Conservation (phyloP, 2,329 filamentous ascomycete genomes). For the Cladosporium sp. region DNA sequence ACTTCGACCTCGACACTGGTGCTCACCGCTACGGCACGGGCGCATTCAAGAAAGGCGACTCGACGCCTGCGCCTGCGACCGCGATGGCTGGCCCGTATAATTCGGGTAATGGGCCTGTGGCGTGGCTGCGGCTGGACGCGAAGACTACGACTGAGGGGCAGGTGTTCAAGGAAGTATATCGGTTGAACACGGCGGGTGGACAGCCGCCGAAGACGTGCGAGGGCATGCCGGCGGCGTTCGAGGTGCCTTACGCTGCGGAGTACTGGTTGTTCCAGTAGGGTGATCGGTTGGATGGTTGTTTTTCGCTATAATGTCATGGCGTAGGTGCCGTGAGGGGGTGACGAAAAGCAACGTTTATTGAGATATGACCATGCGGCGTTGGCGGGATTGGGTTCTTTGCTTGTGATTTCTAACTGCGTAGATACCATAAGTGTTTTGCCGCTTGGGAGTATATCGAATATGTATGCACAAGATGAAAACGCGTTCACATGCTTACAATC, state of each 20-base stretch:
- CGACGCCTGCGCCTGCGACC: slow-evolving; percentile 62
- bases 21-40: slow-evolving; percentile 58
- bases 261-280: slow-evolving; percentile 62
- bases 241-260: slow-evolving; percentile 79
- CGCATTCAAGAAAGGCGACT: slow-evolving; percentile 64
- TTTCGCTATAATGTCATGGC: neutral
- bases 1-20: slow-evolving; percentile 73
- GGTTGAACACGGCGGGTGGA: slow-evolving; percentile 82
- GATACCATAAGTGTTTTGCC: slow-evolving; percentile 8
- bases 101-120: slow-evolving; percentile 67
- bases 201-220: slow-evolving; percentile 72
- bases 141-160: slow-evolving; percentile 53
- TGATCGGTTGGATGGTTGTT: neutral
- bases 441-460: neutral
- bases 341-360: neutral
- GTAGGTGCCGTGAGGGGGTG: neutral
- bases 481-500: neutral
- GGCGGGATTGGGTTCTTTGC: neutral
- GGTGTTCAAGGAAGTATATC: slow-evolving; percentile 75
- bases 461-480: neutral
- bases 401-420: neutral
- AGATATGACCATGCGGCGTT: neutral
- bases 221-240: slow-evolving; percentile 64
- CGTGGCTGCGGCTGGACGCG: slow-evolving; percentile 73
- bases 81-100: slow-evolving; percentile 60